Conservation (phyloP, 2,329 filamentous ascomycete genomes). For the Colletotrichum lini region DNA sequence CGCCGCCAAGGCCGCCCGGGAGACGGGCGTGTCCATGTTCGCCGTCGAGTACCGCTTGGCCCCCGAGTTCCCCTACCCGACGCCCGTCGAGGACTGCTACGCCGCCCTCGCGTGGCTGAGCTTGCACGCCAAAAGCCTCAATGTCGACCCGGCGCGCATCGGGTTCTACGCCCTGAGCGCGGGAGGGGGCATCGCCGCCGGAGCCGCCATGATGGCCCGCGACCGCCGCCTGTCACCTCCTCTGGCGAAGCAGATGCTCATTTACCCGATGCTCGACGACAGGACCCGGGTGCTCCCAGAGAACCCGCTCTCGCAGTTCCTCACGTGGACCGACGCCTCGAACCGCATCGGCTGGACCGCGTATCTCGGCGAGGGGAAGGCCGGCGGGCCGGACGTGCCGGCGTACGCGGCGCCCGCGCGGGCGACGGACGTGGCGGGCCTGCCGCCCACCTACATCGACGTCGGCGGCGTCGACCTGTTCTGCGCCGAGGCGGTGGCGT, state of each 20-base stretch:
- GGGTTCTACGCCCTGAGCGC: slow-evolving; percentile 46
- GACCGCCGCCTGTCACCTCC: slow-evolving; percentile 47
- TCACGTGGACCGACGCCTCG: slow-evolving; percentile 43
- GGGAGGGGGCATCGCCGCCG: slow-evolving; percentile 44
- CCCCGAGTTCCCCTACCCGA: slow-evolving; percentile 57
- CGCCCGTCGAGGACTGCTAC: slow-evolving; percentile 55
- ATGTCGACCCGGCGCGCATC: slow-evolving; percentile 44
- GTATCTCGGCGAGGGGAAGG: slow-evolving; percentile 38
- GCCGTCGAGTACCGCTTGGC: slow-evolving; percentile 59
- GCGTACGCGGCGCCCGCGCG: slow-evolving; percentile 46
- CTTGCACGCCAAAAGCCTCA: slow-evolving; percentile 43
- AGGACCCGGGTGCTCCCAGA: slow-evolving; percentile 39
- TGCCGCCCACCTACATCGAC: slow-evolving; percentile 57
- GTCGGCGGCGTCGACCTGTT: slow-evolving; percentile 58
- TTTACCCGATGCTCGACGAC: slow-evolving; percentile 54
- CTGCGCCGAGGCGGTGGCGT: slow-evolving; percentile 51
- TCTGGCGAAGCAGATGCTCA: slow-evolving; percentile 50
- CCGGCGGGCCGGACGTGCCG: slow-evolving; percentile 32
- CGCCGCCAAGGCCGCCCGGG: slow-evolving; percentile 23
- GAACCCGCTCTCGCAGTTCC: slow-evolving; percentile 25
- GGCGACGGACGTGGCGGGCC: slow-evolving; percentile 42
- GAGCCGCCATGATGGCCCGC: slow-evolving; percentile 57
- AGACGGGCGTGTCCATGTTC: slow-evolving; percentile 53
- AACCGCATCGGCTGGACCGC: slow-evolving; percentile 47
- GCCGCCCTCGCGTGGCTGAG: slow-evolving; percentile 48